These are phyloP conservation scores for Hyphodiscus hymeniophilus DNA, from an alignment of 495 filamentous ascomycete species.

Conservation along the genomic window DNA sequence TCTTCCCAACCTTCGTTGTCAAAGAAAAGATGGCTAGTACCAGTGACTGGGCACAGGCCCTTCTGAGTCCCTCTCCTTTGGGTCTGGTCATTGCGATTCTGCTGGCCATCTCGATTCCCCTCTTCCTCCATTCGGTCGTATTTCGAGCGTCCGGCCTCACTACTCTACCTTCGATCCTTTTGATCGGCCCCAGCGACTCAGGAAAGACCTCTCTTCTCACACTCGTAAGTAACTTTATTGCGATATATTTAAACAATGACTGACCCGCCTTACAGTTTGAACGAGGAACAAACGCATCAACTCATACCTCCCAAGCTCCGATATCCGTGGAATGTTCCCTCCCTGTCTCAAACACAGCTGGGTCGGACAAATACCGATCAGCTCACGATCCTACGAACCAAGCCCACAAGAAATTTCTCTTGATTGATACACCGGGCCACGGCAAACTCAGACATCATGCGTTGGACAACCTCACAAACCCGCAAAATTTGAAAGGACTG, in stretches of 20 bases:
- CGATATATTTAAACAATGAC: conserved; percentile 21
- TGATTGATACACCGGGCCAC: conserved; percentile 89
- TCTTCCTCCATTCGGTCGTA: conserved; percentile 71
- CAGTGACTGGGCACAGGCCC: conserved; percentile 23
- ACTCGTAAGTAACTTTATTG: conserved; percentile 43
- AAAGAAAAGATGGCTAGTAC: conserved; percentile 9
- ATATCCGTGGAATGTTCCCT: conserved; percentile 64
- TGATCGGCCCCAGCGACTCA: conserved; percentile 73
- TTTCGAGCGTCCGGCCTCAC: conserved; percentile 56
- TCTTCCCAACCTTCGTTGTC: background rate
- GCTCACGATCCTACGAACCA: conserved; percentile 57
- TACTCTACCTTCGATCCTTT: conserved; percentile 70
- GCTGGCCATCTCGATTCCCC: conserved; percentile 62
- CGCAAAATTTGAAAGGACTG: conserved; percentile 58
- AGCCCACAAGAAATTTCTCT: conserved; percentile 60
- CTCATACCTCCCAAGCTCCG: conserved; percentile 77
- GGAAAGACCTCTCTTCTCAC: conserved; percentile 88
- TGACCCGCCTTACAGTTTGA: conserved; percentile 23
- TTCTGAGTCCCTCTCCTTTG: conserved; percentile 42
- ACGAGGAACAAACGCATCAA: conserved; percentile 37
- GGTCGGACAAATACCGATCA: conserved; percentile 63
- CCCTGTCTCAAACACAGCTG: conserved; percentile 51
- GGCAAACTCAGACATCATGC: conserved; percentile 73
- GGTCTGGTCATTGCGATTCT: conserved; percentile 57
- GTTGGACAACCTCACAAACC: conserved; percentile 38